Evolutionary conservation across 2,329 filamentous ascomycete species (phyloP).

Genomic region (Davidsoniella virescens): DNA sequence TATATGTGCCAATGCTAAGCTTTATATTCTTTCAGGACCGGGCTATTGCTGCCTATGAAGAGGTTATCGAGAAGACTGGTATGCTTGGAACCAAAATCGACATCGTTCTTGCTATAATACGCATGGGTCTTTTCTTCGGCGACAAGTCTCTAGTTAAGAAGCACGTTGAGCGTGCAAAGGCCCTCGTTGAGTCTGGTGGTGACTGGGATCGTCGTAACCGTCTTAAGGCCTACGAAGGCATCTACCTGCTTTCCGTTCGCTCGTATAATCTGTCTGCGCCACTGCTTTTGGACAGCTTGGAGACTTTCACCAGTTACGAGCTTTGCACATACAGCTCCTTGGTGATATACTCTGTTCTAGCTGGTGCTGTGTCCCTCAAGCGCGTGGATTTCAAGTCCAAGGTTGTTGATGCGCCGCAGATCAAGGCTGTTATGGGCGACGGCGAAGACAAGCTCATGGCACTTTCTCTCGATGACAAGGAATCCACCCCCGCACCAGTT

Average conservation of each 20-base stretch:
- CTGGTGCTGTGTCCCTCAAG: slow-evolving; percentile 86
- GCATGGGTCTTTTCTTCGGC: slow-evolving; percentile 88
- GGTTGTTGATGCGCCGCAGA: slow-evolving; percentile 94
- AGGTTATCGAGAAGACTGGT: slow-evolving; percentile 90
- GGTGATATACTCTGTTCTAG: slow-evolving; percentile 88
- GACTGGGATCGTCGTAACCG: slow-evolving; percentile 98
- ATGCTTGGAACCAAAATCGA: slow-evolving; percentile 96
- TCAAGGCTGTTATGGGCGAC: slow-evolving; percentile 88
- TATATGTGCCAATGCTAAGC: background rate
- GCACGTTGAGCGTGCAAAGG: slow-evolving; percentile 75
- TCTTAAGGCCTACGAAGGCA: slow-evolving; percentile 93
- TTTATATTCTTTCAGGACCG: slow-evolving; percentile 51
- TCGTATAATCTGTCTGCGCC: slow-evolving; percentile 82
- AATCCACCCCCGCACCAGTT: slow-evolving; percentile 50
- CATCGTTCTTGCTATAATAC: slow-evolving; percentile 87
- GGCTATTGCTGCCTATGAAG: slow-evolving; percentile 82
- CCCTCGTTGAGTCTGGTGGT: slow-evolving; percentile 82
- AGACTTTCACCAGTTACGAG: slow-evolving; percentile 97
- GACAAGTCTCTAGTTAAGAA: slow-evolving; percentile 88
- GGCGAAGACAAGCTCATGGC: slow-evolving; percentile 77
- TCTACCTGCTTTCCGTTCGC: slow-evolving; percentile 82
- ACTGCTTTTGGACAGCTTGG: slow-evolving; percentile 87
- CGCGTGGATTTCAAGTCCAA: slow-evolving; percentile 98
- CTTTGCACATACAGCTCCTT: slow-evolving; percentile 91
- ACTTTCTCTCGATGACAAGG: slow-evolving; percentile 62